Conservation (phyloP, 1,284 basidiomycete genomes). For the Ganoderma sinense region DNA sequence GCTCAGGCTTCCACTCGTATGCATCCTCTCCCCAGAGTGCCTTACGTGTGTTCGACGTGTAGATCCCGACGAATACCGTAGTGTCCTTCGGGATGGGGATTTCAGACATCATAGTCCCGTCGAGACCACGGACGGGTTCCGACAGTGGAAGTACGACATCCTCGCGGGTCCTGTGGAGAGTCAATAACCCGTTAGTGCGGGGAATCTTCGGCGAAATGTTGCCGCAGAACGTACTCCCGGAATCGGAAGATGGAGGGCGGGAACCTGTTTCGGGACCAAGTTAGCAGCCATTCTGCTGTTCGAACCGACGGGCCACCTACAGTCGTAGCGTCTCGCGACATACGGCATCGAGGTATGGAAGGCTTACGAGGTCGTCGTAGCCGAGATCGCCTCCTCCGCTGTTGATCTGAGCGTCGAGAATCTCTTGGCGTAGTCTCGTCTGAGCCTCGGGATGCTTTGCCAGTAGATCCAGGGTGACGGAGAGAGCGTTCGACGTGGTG, state of each 20-base stretch:
- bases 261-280: constrained; percentile 9
- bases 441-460: constrained; percentile 21
- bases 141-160: constrained; percentile 26
- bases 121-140: constrained; percentile 20
- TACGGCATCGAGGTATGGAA: constrained; percentile 31
- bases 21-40: constrained; percentile 25
- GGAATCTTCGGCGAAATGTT: too few species aligned
- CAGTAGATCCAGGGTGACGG: constrained; percentile 19
- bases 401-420: constrained; percentile 18
- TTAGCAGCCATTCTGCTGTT: background rate
- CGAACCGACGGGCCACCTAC: constrained; percentile 17
- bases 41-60: constrained; percentile 22
- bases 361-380: constrained; percentile 27
- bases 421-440: constrained; percentile 15
- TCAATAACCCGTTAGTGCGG: background rate
- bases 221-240: constrained; percentile 15
- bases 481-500: constrained; percentile 27
- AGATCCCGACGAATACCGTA: constrained; percentile 21
- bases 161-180: constrained; percentile 18
- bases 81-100: constrained; percentile 25
- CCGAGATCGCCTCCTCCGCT: constrained; percentile 20
- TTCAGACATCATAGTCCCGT: constrained; percentile 22
- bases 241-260: constrained; percentile 26
- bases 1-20: constrained; percentile 28
- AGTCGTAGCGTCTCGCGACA: constrained; percentile 31